Base-by-base conservation (phyloP, 169 alveolate genomes). In the Eimeria acervulina region DNA sequence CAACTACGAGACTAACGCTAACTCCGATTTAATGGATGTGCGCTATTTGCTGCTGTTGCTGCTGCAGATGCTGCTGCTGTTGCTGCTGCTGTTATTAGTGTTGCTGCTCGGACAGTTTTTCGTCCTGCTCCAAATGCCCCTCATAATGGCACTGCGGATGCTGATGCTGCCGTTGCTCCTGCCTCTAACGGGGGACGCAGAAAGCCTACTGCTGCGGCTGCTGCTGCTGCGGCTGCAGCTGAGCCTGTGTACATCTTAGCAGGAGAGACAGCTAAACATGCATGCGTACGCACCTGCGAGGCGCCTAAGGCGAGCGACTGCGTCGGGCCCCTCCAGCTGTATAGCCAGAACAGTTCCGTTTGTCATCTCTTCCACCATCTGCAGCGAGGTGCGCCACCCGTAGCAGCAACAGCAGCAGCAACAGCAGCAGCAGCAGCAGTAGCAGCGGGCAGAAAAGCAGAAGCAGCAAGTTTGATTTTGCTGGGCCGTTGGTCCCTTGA, bases 321-420 rank as follows among this genome's bases (percentile, higher is more conserved):
- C 80, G 4, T 81, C 90, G 44, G 66, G 83, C 15, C 90, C 95
- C 74, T 94, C 95, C 17, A 83, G 88, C 38, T 98, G 99, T 96
- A 98, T 93, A 1, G 97, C 99, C 87, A 98, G 96, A 52, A 98
- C 97, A 15, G 99, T 98, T 19, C 99, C 99, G 40, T 97, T 78
- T 28, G 98, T 96, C 90, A 98, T 63, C 91, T 98, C 98, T 84
- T 98, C 99, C 59, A 98, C 97, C 95, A 98, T 93, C 40, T 97
- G 94, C 93, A 68, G 78, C 15, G 28, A 10, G 36, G 40, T 23
- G 85, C 59, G 85, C n/a, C 59, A 23, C n/a, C 61, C 36, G 87
- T 36, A 76, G 88, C 66, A 12, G 66, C 88, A 38, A 40, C 63
- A 42, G 88, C 42, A 10, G 28, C 63, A 23, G 52, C 63, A 7